Percentiles rank a stretch among this genome's conserved stretches.
These are phyloP conservation scores for Cytospora mali DNA, from an alignment of 2,329 filamentous ascomycete species.

Conservation along the genomic window DNA sequence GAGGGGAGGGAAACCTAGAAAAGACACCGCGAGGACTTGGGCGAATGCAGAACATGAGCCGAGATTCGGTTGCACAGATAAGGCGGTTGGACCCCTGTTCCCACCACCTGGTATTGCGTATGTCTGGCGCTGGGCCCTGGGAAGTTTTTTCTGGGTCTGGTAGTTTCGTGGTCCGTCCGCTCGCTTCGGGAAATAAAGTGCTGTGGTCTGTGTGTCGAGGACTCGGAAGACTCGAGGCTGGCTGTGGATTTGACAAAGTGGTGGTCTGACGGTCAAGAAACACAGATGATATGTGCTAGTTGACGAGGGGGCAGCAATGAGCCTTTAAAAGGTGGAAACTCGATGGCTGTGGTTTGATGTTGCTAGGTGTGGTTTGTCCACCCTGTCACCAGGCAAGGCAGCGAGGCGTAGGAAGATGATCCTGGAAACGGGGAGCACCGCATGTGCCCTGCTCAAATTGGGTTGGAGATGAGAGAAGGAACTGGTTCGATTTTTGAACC, in stretches of 20 bases:
- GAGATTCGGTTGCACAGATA: constrained; percentile 29
- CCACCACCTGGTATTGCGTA: constrained; percentile 10
- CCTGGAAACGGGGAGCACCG: constrained; percentile 5
- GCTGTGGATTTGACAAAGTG: not conserved
- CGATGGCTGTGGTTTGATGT: not conserved
- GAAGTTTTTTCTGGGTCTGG: constrained; percentile 14
- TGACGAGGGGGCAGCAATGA: not conserved
- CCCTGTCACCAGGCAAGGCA: not conserved
- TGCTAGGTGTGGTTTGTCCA: not conserved
- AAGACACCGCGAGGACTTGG: constrained; percentile 12
- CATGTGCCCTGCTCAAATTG: constrained; percentile 11
- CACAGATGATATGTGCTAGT: not conserved
- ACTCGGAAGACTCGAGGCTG: not conserved
- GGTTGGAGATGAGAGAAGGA: too few species aligned
- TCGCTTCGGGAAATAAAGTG: constrained; percentile 9
- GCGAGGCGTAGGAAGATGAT: constrained; percentile 15
- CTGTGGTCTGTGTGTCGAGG: constrained; percentile 6
- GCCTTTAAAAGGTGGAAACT: not conserved
- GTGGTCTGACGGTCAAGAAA: not conserved
- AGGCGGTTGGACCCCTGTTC: constrained; percentile 23
- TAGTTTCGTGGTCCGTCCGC: constrained; percentile 12
- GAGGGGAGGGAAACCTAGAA: constrained; percentile 10
- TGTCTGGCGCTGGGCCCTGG: constrained; percentile 13
- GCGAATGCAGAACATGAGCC: constrained; percentile 22
- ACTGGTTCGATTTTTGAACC: not conserved